Conservation (phyloP, 495 filamentous ascomycete genomes). For the Xylaria sp. region DNA sequence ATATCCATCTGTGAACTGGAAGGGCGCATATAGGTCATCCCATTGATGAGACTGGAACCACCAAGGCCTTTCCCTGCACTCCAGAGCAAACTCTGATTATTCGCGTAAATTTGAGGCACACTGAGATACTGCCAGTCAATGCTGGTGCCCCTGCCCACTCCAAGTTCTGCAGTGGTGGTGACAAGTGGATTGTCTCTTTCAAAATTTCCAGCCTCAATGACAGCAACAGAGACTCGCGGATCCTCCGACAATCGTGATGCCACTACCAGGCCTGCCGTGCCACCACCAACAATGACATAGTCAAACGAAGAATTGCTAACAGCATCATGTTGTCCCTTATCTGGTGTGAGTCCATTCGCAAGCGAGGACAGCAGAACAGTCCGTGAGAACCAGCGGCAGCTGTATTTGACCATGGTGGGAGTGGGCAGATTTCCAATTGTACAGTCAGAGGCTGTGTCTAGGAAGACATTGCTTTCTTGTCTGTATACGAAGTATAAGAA, state of each 20-base stretch:
- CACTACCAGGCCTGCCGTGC: slow-evolving; percentile 80
- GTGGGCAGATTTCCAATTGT: slow-evolving; percentile 14
- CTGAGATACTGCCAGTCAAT: slow-evolving; percentile 23
- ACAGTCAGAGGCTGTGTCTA: slow-evolving; percentile 15
- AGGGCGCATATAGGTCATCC: slow-evolving; percentile 18
- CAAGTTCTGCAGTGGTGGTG: slow-evolving; percentile 13
- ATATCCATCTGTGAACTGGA: not conserved
- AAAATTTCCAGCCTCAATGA: slow-evolving; percentile 62
- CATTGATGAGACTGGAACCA: slow-evolving; percentile 24
- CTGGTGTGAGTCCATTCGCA: slow-evolving; percentile 10
- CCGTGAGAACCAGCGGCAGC: slow-evolving; percentile 19
- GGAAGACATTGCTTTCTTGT: slow-evolving; percentile 17
- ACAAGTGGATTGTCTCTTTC: slow-evolving; percentile 43
- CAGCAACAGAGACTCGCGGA: slow-evolving; percentile 63
- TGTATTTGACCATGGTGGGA: slow-evolving; percentile 19
- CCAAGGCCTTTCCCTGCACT: slow-evolving; percentile 24
- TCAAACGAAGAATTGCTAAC: slow-evolving; percentile 46
- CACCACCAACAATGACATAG: slow-evolving; percentile 80
- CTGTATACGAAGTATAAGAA: slow-evolving; percentile 13
- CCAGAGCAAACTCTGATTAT: slow-evolving; percentile 22
- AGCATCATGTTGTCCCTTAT: slow-evolving; percentile 16
- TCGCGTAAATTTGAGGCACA: slow-evolving; percentile 17
- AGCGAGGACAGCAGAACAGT: slow-evolving; percentile 19
- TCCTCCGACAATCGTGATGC: slow-evolving; percentile 61
- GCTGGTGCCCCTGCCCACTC: slow-evolving; percentile 12